Percentiles rank a stretch among this genome's conserved stretches.
Conservation (phyloP, 176 grass and related monocot species). For the Aegilops bicornis region DNA sequence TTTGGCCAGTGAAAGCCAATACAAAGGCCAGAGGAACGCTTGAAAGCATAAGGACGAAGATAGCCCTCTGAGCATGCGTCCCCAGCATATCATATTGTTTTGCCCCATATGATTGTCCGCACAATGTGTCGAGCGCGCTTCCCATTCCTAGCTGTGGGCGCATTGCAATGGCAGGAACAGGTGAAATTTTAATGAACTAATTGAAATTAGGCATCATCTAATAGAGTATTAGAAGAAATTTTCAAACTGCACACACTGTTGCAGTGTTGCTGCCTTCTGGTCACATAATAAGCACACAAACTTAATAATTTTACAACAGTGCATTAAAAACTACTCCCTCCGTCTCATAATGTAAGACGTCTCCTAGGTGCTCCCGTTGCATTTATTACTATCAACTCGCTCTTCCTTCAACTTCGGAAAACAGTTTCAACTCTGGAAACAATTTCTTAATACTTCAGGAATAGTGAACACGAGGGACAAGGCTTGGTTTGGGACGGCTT, state of each 20-base stretch:
- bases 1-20: conserved; percentile 56
- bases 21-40: conserved; percentile 64
- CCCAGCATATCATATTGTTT: conserved; percentile 66
- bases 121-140: conserved; percentile 71
- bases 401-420: not conserved
- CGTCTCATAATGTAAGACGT: too few species aligned
- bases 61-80: conserved; percentile 64
- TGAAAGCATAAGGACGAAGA: conserved; percentile 60
- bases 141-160: conserved; percentile 67
- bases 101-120: conserved; percentile 78
- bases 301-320: not conserved
- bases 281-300: too few species aligned
- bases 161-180: conserved; percentile 22
- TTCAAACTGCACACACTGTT: not conserved
- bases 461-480: not conserved
- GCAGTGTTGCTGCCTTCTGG: too few species aligned
- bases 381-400: not conserved
- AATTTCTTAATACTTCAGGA: not conserved
- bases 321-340: not conserved
- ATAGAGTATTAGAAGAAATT: not conserved
- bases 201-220: not conserved
- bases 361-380: not conserved
- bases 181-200: not conserved
- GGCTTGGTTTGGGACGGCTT: not conserved
- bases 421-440: not conserved